Conservation (phyloP, 2,329 filamentous ascomycete species). For the Fusarium subglutinans region DNA sequence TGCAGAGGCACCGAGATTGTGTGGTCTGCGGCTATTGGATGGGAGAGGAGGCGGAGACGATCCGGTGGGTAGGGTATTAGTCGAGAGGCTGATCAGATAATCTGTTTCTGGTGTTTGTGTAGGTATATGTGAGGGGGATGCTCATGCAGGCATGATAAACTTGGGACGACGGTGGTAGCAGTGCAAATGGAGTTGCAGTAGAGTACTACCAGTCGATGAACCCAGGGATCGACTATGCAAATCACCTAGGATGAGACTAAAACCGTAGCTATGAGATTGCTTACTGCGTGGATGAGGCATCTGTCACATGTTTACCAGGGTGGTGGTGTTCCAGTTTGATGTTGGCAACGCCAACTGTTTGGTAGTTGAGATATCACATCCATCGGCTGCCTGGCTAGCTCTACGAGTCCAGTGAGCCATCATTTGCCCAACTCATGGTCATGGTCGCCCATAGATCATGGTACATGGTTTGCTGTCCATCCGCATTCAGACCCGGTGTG, state of each 20-base stretch:
- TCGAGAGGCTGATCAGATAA: conserved; percentile 15
- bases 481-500: neutral
- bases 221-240: neutral
- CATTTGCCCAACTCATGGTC: conserved; percentile 56
- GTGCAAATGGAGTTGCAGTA: neutral
- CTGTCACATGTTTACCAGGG: conserved; percentile 11
- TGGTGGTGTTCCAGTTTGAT: neutral
- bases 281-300: neutral
- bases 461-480: conserved; percentile 43
- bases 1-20: conserved; percentile 16
- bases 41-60: neutral
- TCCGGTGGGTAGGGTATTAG: conserved; percentile 3
- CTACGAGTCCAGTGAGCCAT: conserved; percentile 6
- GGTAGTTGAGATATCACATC: neutral
- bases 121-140: neutral
- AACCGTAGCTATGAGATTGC: neutral
- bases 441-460: conserved; percentile 61
- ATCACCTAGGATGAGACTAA: neutral
- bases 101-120: neutral
- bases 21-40: conserved; percentile 13
- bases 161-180: neutral
- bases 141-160: conserved; percentile 9
- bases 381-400: neutral
- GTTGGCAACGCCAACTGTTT: neutral
- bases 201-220: neutral